Base-by-base conservation (phyloP, 441 rosid genomes). In the Geranium incanum region DNA sequence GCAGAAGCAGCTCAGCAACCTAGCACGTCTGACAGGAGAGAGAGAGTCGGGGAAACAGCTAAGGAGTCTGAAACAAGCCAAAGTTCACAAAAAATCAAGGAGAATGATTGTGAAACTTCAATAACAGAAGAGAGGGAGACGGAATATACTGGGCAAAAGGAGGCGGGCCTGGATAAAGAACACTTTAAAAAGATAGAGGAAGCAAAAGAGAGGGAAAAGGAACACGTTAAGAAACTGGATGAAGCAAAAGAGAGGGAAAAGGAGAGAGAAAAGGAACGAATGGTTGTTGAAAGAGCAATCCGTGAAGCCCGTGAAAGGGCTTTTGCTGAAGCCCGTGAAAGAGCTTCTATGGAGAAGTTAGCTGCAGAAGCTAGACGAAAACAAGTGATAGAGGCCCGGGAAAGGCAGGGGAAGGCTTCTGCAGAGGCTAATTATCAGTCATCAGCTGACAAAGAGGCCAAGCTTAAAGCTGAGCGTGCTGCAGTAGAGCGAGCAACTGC, bases 401-500 rank as follows among this genome's bases (percentile, higher is more conserved):
- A 83, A 80, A 88, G 78, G 80, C 73, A 76, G 62, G 88, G 81
- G 70, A 83, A 85, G 82, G 83, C 76, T 68, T 83, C 83, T 55
- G 60, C 78, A 19, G 66, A 21, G 33, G 66, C 66, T 23, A 60
- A 21, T 60, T 9, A 19, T 60, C 66, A 60, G 33, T 60, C 66
- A 60, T 60, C 66, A 60, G 66, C 33, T 21, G 66, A 60, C 66
- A 60, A 60, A 76, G 94, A 92, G 77, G 96, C 94, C 73, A 95
- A 83, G 78, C 84, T 84, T 67, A 87, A 84, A 82, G 85, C 89
- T 65, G 94, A 95, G 77, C 97, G 97, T 57, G 94, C 97, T 80
- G 99, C 99, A 45, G 99, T 92, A 36, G 97, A 95, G 80, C 84
- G 97, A 85, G 99, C 92, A 74, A 92, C 94, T 71, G 85, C 92